These are phyloP conservation scores for Nymphaea colorata DNA, from an alignment of 164 flowering plant species.

Conservation along the genomic window DNA sequence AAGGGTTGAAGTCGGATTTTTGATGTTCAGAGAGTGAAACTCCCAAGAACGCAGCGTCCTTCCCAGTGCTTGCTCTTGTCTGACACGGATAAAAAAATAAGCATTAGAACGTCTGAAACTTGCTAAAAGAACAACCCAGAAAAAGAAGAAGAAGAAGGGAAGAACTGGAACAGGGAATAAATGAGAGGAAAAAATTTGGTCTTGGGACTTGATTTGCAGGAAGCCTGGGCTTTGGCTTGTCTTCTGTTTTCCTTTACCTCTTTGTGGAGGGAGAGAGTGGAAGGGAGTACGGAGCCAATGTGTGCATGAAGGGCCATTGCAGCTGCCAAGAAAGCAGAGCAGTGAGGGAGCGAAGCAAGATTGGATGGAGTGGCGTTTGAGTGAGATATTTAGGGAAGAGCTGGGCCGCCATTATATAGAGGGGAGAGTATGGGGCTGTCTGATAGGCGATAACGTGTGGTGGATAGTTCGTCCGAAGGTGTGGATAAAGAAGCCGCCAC, in stretches of 20 bases:
- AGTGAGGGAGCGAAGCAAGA: background rate
- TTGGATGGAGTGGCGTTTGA: background rate
- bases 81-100: constrained; percentile 7
- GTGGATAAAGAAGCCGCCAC: background rate
- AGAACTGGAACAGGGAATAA: background rate
- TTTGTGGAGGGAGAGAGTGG: constrained; percentile 43
- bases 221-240: constrained; percentile 3
- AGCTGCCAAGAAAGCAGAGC: background rate
- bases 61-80: constrained; percentile 35
- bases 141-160: background rate
- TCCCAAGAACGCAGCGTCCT: constrained; percentile 62
- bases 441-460: background rate
- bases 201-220: background rate
- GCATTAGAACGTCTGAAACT: background rate
- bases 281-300: constrained; percentile 42
- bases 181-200: no score
- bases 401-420: background rate
- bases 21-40: constrained; percentile 39
- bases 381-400: background rate
- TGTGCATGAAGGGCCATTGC: constrained; percentile 72
- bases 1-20: constrained; percentile 40
- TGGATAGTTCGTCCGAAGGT: background rate
- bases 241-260: constrained; percentile 22
- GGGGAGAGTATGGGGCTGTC: background rate
- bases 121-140: background rate